Evolutionary conservation across 1,139 yeast species (phyloP), one percentile per base, ranked within the genome.

Genomic region (Suzukiozyma palmioleophila): DNA sequence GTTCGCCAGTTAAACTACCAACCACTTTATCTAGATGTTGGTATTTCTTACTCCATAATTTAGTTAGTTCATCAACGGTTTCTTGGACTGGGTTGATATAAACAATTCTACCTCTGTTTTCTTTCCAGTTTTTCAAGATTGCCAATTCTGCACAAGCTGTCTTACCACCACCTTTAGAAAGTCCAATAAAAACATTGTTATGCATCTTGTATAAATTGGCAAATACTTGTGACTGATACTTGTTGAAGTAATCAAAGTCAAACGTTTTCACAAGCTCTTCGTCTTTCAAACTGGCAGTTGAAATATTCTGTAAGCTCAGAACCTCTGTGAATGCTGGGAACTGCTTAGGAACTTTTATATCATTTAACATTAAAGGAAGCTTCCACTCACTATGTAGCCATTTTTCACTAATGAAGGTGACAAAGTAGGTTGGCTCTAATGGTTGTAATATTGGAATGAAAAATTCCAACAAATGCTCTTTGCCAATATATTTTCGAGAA

Each of bases 311-410:
- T 22, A 26, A 33, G 5, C 36, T 29, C 27, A 24, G 29, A 5
- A 39, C 36, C 10, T 31, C 39, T 11, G 33, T 28, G 10, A 37
- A 33, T 8, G 37, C 29, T 0, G 89, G 81, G 43, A 83, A 79
- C 47, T 77, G 79, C 52, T 79, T 79, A 8, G 97, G 97, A 4
- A 84, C 47, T 32, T 66, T 67, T 38, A 88, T 51, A 29, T 70
- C 61, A 21, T 72, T 66, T 42, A 92, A 64, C 37, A 79, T 60
- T 1, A 88, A 64, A 0, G 96, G 88, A 2, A 75, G 57, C 43
- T 76, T 75, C 48, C 75, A 69, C 39, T 79, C 87, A 41, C 89
- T 79, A 45, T 86, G 90, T 8, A 89, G 61, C 98, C 98, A 92
- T 43, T 72, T 77, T 43, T 89, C 95, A 44, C 95, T 87, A 2